Base-by-base conservation (phyloP, 768 basidiomycete genomes). In the Sporobolomyces phaffii region DNA sequence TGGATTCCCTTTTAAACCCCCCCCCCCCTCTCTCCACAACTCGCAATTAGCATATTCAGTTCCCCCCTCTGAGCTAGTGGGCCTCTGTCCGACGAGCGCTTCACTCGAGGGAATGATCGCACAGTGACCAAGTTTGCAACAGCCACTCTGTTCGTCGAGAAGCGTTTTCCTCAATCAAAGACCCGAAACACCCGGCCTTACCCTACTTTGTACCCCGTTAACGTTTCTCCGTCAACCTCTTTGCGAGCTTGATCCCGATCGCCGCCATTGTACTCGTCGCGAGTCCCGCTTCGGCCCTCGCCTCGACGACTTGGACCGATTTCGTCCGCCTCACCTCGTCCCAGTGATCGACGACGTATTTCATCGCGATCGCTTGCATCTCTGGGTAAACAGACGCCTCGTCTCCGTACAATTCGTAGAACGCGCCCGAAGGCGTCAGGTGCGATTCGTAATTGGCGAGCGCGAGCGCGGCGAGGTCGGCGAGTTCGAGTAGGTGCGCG, bases 401-500 rank as follows among this genome's bases (percentile, higher is more conserved):
- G 48, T 64, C 62, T 1, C 5, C 3, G 29, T 49, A 62, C n/a
- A 67, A 34, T 48, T 67, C 65, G 24, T 0, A 1, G 5, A 61
- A n/a, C 24, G 60, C 52, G n/a, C 49, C 61, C 10, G 6, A 0
- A 1, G 60, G 9, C 2, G 54, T n/a, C 26, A 67, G 60, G 20
- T 58, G 60, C 13, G 29, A 29, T 8, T 14, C 28, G 31, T 41
- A 34, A 29, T 40, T 26, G 7, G 34, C 29, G 7, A 61, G 47
- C 5, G 59, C 59, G 40, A 66, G 65, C 8, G 20, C 2, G 1
- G 1, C 0, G 15, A 66, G 59, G 0, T 31, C 17, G 9, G 43
- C 14, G 36, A 66, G 51, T 13, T 49, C 33, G 45, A 66, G 65
- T 45, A 56, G 31, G 53, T 66, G 65, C 10, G 65, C 59, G 28